Base-by-base conservation (phyloP, 768 basidiomycete species). In the Amanita phalloides region DNA sequence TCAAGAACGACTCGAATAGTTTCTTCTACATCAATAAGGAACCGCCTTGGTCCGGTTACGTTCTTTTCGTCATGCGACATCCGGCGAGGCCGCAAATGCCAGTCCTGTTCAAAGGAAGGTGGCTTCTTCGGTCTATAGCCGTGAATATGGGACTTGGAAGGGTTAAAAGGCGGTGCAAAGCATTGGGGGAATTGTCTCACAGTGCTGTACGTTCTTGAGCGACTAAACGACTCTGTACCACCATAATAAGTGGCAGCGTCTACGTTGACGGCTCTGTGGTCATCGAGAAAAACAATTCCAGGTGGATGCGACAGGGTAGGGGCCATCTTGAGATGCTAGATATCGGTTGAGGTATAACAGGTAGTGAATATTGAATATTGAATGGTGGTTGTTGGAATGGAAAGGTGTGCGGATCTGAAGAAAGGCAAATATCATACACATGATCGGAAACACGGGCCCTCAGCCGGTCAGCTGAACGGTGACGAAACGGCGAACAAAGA, bases 21-120 rank as follows among this genome's bases (percentile, higher is more conserved):
- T 68, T 97, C 95, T 61, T 98, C 95, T 13, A 98, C 95, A 62
- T 97, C 95, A 53, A 98, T 91, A 47, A 98, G 76, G 71, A 95
- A 98, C 37, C 93, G 84, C 39, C 94, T 75, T 3, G 92, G 89
- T 0, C 77, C 83, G 0, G 83, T 74, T 13, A 81, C 76, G 48
- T 82, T 81, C 68, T 90, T 88, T 70, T 95, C 92, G 64, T 97
- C 93, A 63, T 96, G 93, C 17, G 91, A 94, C 73, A 96, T 74
- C 49, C 93, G 78, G 44, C 93, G 78, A 47, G 84, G 73, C 28
- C 88, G 75, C 46, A 70, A 68, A 62, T 89, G 86, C 64, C 72
- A 77, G 64, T 91, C 88, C 43, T 90, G 83, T 52, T 87, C 76
- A 64, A 94, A 90, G 8, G 78, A 73, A 10, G 86, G 85, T 0